Conservation (phyloP, 352 stramenopile species). For the Achlya hypogyna region DNA sequence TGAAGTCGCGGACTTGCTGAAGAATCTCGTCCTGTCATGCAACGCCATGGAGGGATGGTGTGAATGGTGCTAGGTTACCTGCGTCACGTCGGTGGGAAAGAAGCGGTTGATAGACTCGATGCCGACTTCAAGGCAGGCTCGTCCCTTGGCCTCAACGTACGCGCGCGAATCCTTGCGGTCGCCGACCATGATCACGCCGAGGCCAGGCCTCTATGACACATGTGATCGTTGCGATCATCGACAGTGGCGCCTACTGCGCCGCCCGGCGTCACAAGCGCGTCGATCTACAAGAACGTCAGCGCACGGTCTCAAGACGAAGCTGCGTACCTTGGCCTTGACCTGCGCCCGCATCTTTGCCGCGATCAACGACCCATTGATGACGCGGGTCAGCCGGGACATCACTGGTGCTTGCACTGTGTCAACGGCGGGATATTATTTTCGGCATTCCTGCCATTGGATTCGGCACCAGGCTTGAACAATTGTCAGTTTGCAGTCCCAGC, state of each 20-base stretch:
- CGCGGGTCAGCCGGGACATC: neutral
- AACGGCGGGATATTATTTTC: neutral
- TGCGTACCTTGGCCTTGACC: slow-evolving; percentile 34
- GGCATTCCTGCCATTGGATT: neutral
- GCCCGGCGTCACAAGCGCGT: neutral
- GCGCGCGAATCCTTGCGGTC: slow-evolving; percentile 92
- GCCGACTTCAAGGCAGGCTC: slow-evolving; percentile 89
- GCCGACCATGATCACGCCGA: slow-evolving; percentile 98
- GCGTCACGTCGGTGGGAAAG: slow-evolving; percentile 46
- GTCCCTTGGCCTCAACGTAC: slow-evolving; percentile 99
- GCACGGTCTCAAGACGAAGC: neutral
- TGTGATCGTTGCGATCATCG: neutral
- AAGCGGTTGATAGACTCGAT: slow-evolving; percentile 88
- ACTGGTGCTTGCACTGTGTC: neutral
- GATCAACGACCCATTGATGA: slow-evolving; percentile 42
- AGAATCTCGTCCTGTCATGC: slow-evolving; percentile 52
- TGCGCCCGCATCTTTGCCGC: slow-evolving; percentile 44
- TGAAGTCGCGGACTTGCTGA: slow-evolving; percentile 63
- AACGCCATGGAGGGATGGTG: neutral
- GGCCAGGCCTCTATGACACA: slow-evolving; percentile 26
- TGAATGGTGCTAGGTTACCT: slow-evolving; percentile 31
- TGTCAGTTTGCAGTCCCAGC: neutral
- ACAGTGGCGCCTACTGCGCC: neutral
- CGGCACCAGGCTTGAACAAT: neutral
- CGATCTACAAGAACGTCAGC: slow-evolving; percentile 12